Base-by-base conservation (phyloP, 352 stramenopile genomes). In the Globisporangium megalacanthum region DNA sequence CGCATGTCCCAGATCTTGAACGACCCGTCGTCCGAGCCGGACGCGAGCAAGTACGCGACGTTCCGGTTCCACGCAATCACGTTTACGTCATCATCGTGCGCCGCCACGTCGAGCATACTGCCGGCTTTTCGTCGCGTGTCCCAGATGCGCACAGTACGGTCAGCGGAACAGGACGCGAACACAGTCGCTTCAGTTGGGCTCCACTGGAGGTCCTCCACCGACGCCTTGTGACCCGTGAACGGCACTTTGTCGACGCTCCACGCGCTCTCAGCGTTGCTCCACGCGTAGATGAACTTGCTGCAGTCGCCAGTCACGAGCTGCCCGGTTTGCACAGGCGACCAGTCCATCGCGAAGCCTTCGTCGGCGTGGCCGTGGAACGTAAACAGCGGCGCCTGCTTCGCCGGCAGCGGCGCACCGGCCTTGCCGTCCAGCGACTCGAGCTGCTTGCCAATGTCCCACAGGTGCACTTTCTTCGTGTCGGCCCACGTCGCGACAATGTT, bases 311-410 rank as follows among this genome's bases (percentile, higher is more conserved):
- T 98, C 6, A 94, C 88, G 14, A 99, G 80, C 55, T 77, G 72
- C 37, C 97, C 95, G 29, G 86, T 76, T 22, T 91, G 77, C 20
- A 95, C 86, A 2, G 70, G 75, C 20, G 86, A 98, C 97, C 97
- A 99, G 77, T 99, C 97, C 75, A 99, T 90, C 3, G 97, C 97
- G 66, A 98, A 99, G 51, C 97, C 97, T 66, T 99, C 97, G 25
- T 94, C 87, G 8, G 82, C 77, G 70, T 99, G 97, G 25, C 96
- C 96, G 19, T 79, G 87, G 68, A 99, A 99, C 25, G 90, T 97
- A 75, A 96, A 98, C 52, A 98, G 57, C 6, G 81, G 74, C 56
- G 71, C 59, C 57, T 83, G 70, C 59, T 91, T 90, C 17, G 73
- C 56, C 10, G 76, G 72, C 35, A 88, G 48, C 37, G 79, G 73